Evolutionary conservation across 2,329 filamentous ascomycete species (phyloP), one percentile per base, ranked within the genome.

Genomic region (Cercospora canescens): DNA sequence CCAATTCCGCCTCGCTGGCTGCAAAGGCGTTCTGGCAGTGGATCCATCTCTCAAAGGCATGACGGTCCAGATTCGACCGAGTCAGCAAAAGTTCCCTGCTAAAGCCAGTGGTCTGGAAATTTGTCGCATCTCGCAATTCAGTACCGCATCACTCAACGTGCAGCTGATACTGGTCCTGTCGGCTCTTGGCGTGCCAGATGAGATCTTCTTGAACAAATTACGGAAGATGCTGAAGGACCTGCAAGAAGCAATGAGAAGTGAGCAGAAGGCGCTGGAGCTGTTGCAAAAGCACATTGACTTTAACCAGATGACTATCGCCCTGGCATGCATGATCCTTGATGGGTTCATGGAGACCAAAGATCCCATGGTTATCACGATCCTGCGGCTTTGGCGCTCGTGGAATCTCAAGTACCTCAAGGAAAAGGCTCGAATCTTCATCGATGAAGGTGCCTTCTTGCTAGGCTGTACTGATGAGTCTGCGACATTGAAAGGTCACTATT

Each of bases 1-100:
- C 70, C 95, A 99, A 73, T 97, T 98, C 73, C 91, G 95, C 7
- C 88, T 97, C 73, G 94, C 92, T 8, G 95, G 95, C 1, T 94
- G 89, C 80, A 99, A 99, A 80, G 95, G 95, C 0, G 89, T 99
- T 14, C 83, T 99, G 18, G 88, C 89, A 0, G 84, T 93, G 4
- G 94, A 92, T 79, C 87, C 91, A 0, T 55, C 60, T 2, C 65
- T 79, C 14, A 85, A 89, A 4, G 86, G 89, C 9, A 85, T 85
- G 67, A 87, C 94, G 64, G 86, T 98, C 0, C 88, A 92, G 60
- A 88, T 97, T 59, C 89, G 95, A 2, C 86, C 88, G 14, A 97
- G 92, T 12, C 95, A 99, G 75, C 85, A 91, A 73, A 99, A 99
- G 77, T 99, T 99, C 75, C 83, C 85, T 21, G 87, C 91, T 0